Conservation (phyloP, 225 moss, liverwort and hornwort genomes). For the Physcomitrium patens region DNA sequence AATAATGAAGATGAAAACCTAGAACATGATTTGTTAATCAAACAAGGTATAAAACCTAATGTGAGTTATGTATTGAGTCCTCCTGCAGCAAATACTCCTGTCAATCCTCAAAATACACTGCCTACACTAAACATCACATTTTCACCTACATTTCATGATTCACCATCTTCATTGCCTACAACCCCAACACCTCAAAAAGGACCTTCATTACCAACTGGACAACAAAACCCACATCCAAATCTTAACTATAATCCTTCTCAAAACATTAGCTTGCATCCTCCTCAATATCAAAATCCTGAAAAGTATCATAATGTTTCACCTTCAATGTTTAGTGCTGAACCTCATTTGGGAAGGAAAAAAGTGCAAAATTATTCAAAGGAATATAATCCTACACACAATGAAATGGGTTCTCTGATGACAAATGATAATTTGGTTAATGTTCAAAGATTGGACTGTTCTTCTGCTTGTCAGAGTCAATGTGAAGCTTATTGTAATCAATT, state of each 20-base stretch:
- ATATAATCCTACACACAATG: not conserved
- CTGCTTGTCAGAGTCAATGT: not conserved
- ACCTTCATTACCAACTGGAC: not conserved
- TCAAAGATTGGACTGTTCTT: not conserved
- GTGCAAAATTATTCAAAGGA: not conserved
- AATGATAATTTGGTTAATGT: not conserved
- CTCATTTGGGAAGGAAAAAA: not conserved
- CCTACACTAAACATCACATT: conserved; percentile 31
- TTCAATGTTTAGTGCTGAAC: not conserved
- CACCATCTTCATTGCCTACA: conserved; percentile 23
- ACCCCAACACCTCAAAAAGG: conserved; percentile 28
- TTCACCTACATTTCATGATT: conserved; percentile 26
- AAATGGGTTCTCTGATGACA: not conserved
- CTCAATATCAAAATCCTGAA: not conserved
- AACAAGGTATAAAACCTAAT: conserved; percentile 7
- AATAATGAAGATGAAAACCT: not conserved
- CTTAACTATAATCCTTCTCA: not conserved
- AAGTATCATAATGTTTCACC: not conserved
- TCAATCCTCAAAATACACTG: conserved; percentile 11
- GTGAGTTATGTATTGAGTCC: conserved; percentile 18
- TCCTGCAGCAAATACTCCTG: not conserved
- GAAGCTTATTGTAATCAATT: not conserved
- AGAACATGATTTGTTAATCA: not conserved
- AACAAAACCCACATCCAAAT: not conserved
- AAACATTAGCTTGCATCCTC: not conserved